These are phyloP conservation scores for Nitzschia putrida DNA, from an alignment of 108 stramenopile genomes.

Conservation along the genomic window DNA sequence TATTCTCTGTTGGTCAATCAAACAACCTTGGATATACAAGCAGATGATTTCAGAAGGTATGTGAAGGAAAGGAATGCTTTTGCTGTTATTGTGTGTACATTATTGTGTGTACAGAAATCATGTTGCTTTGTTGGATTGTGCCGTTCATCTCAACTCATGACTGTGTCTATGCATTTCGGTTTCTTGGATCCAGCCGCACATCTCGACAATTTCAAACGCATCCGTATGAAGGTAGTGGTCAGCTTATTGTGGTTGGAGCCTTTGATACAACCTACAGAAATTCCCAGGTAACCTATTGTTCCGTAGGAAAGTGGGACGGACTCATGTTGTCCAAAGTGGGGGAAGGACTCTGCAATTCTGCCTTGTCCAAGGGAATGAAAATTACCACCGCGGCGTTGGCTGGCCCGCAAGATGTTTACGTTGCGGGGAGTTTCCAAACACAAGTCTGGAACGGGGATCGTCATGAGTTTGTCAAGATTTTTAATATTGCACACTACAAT, in stretches of 20 bases:
- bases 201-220: conserved; percentile 8
- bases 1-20: conserved; percentile 83
- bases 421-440: conserved; percentile 90
- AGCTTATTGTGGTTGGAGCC: conserved; percentile 90
- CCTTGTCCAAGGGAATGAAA: conserved; percentile 85
- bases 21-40: conserved; percentile 25
- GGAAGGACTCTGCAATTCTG: conserved; percentile 92
- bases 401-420: conserved; percentile 81
- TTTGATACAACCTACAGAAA: conserved; percentile 92
- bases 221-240: conserved; percentile 44
- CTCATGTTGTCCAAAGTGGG: conserved; percentile 80
- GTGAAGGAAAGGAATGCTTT: too few relatives aligned
- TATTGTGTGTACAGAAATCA: too few relatives aligned
- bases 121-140: too few relatives aligned
- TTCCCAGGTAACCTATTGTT: conserved; percentile 93
- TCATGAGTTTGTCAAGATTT: conserved; percentile 91
- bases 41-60: conserved; percentile 11
- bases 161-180: too few relatives aligned
- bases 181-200: neutral
- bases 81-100: too few relatives aligned
- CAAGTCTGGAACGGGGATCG: conserved; percentile 93
- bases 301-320: conserved; percentile 91
- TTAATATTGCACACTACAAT: conserved; percentile 92
- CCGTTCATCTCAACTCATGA: too few relatives aligned
- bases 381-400: conserved; percentile 84